phyloP scores from a whole-genome alignment of 2,329 filamentous ascomycete species.

The Colletotrichum agaves region DNA sequence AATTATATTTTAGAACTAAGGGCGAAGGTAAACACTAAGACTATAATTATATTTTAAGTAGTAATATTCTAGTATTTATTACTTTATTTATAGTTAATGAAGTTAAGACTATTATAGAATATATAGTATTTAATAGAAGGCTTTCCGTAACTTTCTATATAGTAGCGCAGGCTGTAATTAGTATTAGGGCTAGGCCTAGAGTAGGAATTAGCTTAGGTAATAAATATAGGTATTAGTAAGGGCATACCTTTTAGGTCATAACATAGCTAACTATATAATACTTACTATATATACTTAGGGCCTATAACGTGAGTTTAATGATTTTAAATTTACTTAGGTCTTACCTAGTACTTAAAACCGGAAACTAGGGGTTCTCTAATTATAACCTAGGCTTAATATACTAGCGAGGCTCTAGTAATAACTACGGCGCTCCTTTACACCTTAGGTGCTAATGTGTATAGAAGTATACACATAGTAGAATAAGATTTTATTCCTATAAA shows the following conservation, averaged over 20 bases:
- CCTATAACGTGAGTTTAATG: not conserved
- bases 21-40: not conserved
- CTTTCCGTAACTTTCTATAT: not conserved
- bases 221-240: not conserved
- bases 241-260: not conserved
- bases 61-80: not conserved
- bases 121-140: not conserved
- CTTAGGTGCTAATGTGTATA: conserved; percentile 37
- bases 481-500: conserved; percentile 21
- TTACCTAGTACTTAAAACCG: conserved; percentile 29
- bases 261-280: not conserved
- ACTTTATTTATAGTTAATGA: not conserved
- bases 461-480: conserved; percentile 35
- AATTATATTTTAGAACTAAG: not conserved
- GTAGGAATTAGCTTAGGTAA: not conserved
- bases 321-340: not conserved
- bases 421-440: conserved; percentile 9
- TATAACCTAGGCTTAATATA: conserved; percentile 13
- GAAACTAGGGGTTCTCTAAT: conserved; percentile 24
- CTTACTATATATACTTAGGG: not conserved
- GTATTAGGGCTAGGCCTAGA: not conserved
- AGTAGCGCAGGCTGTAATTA: not conserved
- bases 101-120: not conserved
- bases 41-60: not conserved
- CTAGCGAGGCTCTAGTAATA: conserved; percentile 34